These are phyloP conservation scores for Rhexocercosporidium sp. DNA, from an alignment of 2,329 filamentous ascomycete species.

Conservation along the genomic window DNA sequence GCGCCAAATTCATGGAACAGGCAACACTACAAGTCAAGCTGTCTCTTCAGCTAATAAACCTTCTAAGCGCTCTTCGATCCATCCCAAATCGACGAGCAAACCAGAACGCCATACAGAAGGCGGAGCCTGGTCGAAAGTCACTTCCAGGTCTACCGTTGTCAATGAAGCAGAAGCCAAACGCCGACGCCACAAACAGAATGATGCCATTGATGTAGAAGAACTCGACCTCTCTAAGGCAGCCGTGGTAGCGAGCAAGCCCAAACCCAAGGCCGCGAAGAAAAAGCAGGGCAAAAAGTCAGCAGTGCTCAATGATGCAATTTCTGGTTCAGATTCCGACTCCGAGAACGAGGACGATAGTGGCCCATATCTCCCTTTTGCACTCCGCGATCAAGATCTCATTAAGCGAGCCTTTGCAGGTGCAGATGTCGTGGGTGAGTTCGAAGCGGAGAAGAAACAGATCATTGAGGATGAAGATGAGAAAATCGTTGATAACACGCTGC, in stretches of 20 bases:
- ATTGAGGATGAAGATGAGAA: conserved; percentile 82
- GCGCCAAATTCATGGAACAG: conserved; percentile 26
- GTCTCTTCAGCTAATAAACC: conserved; percentile 19
- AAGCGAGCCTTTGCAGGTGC: conserved; percentile 86
- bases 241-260: conserved; percentile 38
- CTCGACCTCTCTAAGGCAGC: conserved; percentile 41
- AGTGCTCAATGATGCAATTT: conserved; percentile 15
- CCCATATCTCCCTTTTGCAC: conserved; percentile 59
- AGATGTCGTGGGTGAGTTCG: conserved; percentile 82
- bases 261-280: conserved; percentile 25
- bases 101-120: conserved; percentile 31
- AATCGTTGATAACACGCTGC: conserved; percentile 80
- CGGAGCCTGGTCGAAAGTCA: conserved; percentile 43
- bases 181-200: conserved; percentile 41
- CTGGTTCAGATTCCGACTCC: conserved; percentile 36
- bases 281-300: conserved; percentile 35
- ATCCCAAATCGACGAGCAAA: conserved; percentile 17
- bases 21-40: conserved; percentile 19
- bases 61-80: conserved; percentile 18
- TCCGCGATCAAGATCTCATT: conserved; percentile 71
- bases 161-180: conserved; percentile 39
- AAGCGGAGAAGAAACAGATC: conserved; percentile 75
- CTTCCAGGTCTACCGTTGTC: conserved; percentile 28
- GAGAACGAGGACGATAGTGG: conserved; percentile 52
- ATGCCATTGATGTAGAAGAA: conserved; percentile 41